Evolutionary conservation across 2,329 filamentous ascomycete genomes (phyloP), one percentile per base, ranked within the genome.

Genomic region (Aphanocladium album): DNA sequence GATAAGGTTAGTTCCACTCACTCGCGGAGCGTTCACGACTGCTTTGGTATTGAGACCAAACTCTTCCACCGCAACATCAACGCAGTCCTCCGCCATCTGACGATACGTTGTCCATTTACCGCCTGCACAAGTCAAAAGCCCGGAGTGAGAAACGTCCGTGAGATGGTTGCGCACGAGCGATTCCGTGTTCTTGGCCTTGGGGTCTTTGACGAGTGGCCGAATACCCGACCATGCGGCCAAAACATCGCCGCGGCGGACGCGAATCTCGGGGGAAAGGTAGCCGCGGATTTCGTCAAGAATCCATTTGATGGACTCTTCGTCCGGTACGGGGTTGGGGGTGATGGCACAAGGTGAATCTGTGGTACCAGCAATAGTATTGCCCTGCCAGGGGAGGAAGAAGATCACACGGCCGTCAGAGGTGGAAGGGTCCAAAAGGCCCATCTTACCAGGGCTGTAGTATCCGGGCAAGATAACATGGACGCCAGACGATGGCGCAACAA

Each of bases 81-180:
- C 90, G 49, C 89, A 89, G 72, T 96, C 90, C 75, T 96, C 90
- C 23, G 91, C 90, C 91, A 96, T 96, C 74, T 96, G 90, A 60
- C 91, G 88, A 76, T 96, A 96, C 1, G 91, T 96, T 2, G 91
- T 96, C 91, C 91, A 96, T 76, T 96, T 96, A 52, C 91, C 91
- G 67, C 91, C 91, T 30, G 90, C 90, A 70, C 90, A 93, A 37
- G 91, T 96, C 65, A 96, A 77, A 21, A 96, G 82, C 12, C 91
- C 91, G 7, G 89, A 91, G 2, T 83, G 74, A n/a, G 90, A 93
- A 54, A 90, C 82, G 62, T 91, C 88, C 66, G 96, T 84, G 47
- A 96, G 80, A 72, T 96, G 91, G 73, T 93, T 96, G 60, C 91
- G 89, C 56, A 96, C 91, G 19, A 96, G 84, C 27, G 91, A 92